Base-by-base conservation (phyloP, 2,329 filamentous ascomycete species). In the Xylaria sp. region DNA sequence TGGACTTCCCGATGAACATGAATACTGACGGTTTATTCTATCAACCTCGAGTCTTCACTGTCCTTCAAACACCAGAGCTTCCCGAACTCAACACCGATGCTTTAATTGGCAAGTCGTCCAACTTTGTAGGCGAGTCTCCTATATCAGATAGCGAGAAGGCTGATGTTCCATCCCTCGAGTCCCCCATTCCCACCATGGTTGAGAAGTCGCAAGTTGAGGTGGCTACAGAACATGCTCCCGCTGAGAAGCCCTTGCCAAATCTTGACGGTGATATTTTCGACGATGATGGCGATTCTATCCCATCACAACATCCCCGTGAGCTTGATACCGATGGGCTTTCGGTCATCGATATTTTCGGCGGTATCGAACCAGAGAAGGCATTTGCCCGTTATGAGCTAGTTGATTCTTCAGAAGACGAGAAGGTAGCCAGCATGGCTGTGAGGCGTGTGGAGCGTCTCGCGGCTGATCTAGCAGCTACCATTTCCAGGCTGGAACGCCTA, bases 1-100 rank as follows among this genome's bases (percentile, higher is more conserved):
- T 94, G 80, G 92, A 97, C 76, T 90, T 94, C 75, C 89, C 90
- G 63, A 88, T 91, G 82, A 83, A 78, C 72, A 80, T 94, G 55
- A 87, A 87, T 76, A 79, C 82, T 62, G 80, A 82, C 67, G 76
- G 77, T 54, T 90, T 86, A 79, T 85, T 84, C 79, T 90, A 88
- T 79, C 90, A 92, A 78, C 90, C 90, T 28, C 89, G 90, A 78
- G 90, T 92, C 58, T 97, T 92, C 76, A 88, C 93, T 59, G 88
- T 94, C 18, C 80, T 88, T n/a, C 89, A 92, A 72, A 86, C 92
- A 1, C 90, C 91, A 1, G 87, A 91, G 73, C 83, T 91, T 31
- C 90, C 91, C 5, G 80, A 84, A 54, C 85, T 94, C 73, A 84
- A 91, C 77, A 82, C 87, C 6, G 84, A 87, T 28, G 78, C 86